Conservation (phyloP, 805 yeast genomes). For the Candida cerambycidarum region DNA sequence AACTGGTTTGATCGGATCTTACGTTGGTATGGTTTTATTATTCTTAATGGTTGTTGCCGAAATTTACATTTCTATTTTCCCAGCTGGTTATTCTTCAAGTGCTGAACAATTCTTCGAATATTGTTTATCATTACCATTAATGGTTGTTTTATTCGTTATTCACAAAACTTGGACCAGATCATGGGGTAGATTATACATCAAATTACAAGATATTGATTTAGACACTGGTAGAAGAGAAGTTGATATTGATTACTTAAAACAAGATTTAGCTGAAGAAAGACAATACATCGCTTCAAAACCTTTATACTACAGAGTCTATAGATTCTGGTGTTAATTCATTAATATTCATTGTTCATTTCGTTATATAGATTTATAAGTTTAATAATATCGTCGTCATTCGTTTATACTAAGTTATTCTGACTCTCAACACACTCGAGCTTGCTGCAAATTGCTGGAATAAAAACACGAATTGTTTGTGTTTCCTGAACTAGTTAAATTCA, state of each 20-base stretch:
- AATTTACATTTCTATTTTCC: conserved; percentile 41
- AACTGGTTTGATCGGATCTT: conserved; percentile 38
- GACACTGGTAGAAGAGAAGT: conserved; percentile 44
- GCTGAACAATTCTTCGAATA: conserved; percentile 49
- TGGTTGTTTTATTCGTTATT: conserved; percentile 43
- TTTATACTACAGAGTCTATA: conserved; percentile 26
- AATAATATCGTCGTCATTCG: not conserved
- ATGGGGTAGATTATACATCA: conserved; percentile 31
- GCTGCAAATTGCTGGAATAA: not conserved
- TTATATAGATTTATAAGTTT: not conserved
- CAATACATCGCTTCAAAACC: conserved; percentile 27
- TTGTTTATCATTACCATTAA: conserved; percentile 49
- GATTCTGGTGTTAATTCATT: conserved; percentile 28
- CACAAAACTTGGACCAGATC: conserved; percentile 38
- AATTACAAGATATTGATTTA: conserved; percentile 37
- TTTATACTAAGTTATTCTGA: not conserved
- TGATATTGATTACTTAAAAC: conserved; percentile 38
- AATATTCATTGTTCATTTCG: not conserved
- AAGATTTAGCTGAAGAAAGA: conserved; percentile 41
- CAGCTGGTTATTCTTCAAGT: conserved; percentile 25
- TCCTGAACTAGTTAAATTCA: not conserved
- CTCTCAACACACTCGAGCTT: no score
- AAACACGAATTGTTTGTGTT: not conserved
- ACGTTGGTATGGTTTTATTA: conserved; percentile 32
- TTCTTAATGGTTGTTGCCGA: conserved; percentile 35